Evolutionary conservation across 1,139 yeast genomes (phyloP).

Genomic region (Pichia sp.): DNA sequence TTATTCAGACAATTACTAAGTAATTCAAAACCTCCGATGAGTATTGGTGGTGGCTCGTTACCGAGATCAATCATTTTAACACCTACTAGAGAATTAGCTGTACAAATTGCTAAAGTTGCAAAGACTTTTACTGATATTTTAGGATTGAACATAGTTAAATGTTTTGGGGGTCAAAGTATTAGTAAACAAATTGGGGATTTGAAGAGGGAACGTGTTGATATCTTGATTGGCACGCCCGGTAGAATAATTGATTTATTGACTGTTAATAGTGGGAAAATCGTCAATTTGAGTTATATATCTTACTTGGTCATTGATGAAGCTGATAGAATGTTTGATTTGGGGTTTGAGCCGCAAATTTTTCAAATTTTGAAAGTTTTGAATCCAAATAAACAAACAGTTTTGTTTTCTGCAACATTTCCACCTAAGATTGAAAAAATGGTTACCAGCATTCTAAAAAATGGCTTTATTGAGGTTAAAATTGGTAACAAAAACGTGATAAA

Average conservation of each 20-base stretch:
- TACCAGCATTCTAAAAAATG: slow-evolving; percentile 41
- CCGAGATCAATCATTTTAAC: slow-evolving; percentile 79
- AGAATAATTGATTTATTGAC: slow-evolving; percentile 83
- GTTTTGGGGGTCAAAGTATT: slow-evolving; percentile 91
- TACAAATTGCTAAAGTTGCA: slow-evolving; percentile 73
- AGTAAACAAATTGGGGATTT: slow-evolving; percentile 76
- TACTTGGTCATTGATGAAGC: slow-evolving; percentile 92
- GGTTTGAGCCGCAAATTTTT: slow-evolving; percentile 93
- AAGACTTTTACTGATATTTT: slow-evolving; percentile 48
- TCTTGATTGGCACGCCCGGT: slow-evolving; percentile 94
- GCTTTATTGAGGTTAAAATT: slow-evolving; percentile 72
- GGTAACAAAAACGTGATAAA: slow-evolving; percentile 85
- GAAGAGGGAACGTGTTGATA: slow-evolving; percentile 63
- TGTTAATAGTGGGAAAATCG: slow-evolving; percentile 73
- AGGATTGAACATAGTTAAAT: slow-evolving; percentile 57
- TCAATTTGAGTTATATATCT: slow-evolving; percentile 63
- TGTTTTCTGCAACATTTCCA: slow-evolving; percentile 94
- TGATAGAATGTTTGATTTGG: slow-evolving; percentile 94
- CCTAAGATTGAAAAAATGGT: slow-evolving; percentile 73
- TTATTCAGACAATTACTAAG: slow-evolving; percentile 70
- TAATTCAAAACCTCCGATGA: slow-evolving; percentile 7
- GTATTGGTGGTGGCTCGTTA: slow-evolving; percentile 38
- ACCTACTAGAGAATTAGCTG: slow-evolving; percentile 90
- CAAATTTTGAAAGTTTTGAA: slow-evolving; percentile 72
- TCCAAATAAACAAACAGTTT: slow-evolving; percentile 85